These are phyloP conservation scores for Elongisporangium anandrum DNA, from an alignment of 352 stramenopile genomes.

Conservation along the genomic window DNA sequence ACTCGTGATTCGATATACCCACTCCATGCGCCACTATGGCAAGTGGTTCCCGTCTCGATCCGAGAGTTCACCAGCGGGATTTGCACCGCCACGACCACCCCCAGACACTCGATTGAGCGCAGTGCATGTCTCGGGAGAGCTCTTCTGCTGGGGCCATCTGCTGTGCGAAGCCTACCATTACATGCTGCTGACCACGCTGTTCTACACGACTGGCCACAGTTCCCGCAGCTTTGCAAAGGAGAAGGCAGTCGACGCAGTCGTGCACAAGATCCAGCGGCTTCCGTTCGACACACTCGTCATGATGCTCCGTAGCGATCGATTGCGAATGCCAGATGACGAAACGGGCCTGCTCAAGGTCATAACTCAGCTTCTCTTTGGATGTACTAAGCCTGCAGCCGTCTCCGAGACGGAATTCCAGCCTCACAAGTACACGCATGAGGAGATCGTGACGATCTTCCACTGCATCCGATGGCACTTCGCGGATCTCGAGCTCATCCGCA, in stretches of 20 bases:
- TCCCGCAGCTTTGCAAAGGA: conserved; percentile 8
- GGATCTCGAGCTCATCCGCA: conserved; percentile 51
- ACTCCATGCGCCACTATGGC: conserved; percentile 1
- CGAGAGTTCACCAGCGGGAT: neutral
- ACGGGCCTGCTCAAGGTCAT: conserved; percentile 39
- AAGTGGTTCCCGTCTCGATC: conserved; percentile 14
- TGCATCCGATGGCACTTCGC: conserved; percentile 70
- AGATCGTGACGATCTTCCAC: conserved; percentile 44
- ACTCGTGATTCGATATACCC: conserved; percentile 9
- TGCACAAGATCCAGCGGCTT: conserved; percentile 36
- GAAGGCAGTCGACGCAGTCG: conserved; percentile 21
- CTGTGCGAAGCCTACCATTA: conserved; percentile 72
- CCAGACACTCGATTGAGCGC: neutral
- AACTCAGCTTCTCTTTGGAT: conserved; percentile 35
- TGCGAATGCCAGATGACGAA: conserved; percentile 52
- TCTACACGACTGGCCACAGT: conserved; percentile 30
- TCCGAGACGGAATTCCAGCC: conserved; percentile 7
- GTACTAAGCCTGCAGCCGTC: conserved; percentile 7
- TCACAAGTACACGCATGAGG: conserved; percentile 23
- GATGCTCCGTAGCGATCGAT: conserved; percentile 53
- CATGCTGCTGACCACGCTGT: conserved; percentile 53
- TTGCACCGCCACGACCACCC: neutral
- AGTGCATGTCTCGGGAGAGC: conserved; percentile 20
- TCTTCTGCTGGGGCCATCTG: conserved; percentile 52
- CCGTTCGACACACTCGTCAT: conserved; percentile 59